Percentiles rank a stretch among this genome's conserved stretches.
Conservation (phyloP, 2,329 filamentous ascomycete genomes). For the Verticillium zaregamsianum region DNA sequence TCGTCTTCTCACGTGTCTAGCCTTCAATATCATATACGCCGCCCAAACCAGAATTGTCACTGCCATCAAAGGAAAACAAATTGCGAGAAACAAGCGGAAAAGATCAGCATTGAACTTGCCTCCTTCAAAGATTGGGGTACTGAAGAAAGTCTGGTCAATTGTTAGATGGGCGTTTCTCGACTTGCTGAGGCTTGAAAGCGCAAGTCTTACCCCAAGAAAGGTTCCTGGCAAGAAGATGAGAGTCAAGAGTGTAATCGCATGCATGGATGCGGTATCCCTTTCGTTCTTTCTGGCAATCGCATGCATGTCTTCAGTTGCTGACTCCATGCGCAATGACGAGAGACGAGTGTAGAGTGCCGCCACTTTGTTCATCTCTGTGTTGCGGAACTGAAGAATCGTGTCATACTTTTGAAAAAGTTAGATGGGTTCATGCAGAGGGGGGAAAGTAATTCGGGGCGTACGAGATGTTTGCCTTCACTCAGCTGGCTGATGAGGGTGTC, state of each 20-base stretch:
- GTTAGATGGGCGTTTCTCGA: constrained; percentile 10
- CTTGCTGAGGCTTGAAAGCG: constrained; percentile 1
- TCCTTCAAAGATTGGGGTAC: constrained; percentile 6
- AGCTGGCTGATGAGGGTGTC: not conserved
- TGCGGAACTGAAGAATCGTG: not conserved
- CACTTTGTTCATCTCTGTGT: not conserved
- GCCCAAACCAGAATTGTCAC: too few species aligned
- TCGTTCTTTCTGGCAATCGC: constrained; percentile 48
- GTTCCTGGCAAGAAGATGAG: constrained; percentile 24
- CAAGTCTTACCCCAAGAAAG: constrained; percentile 21
- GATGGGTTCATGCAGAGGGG: not conserved
- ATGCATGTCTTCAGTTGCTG: constrained; percentile 29
- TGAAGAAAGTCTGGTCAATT: constrained; percentile 20
- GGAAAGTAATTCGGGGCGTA: not conserved
- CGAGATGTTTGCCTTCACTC: not conserved
- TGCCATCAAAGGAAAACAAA: too few species aligned
- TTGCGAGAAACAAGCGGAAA: too few species aligned
- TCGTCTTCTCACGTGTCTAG: too few species aligned
- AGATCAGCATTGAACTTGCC: not conserved
- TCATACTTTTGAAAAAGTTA: not conserved
- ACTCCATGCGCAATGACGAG: not conserved
- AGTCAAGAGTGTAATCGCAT: constrained; percentile 24
- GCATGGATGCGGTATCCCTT: constrained; percentile 30
- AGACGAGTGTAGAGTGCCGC: not conserved
- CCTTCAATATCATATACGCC: too few species aligned